Evolutionary conservation across 2,329 filamentous ascomycete genomes (phyloP).

Genomic region (Mycosphaerella arachidis): DNA sequence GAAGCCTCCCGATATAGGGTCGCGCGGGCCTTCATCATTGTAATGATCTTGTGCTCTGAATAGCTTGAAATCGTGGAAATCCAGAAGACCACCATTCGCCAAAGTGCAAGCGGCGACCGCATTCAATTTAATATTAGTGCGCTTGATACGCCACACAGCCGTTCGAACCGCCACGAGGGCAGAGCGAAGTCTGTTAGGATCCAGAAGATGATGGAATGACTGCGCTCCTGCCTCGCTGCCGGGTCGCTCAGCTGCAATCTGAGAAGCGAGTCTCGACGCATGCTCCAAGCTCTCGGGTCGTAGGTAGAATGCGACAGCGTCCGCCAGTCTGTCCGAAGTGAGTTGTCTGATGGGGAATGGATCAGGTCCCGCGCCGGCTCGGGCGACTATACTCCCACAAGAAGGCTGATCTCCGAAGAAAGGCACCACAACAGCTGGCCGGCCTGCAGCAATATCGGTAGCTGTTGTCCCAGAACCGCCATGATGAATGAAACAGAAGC

Average conservation of each 20-base stretch:
- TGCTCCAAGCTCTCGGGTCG: conserved; percentile 34
- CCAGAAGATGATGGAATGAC: conserved; percentile 49
- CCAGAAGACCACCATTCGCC: conserved; percentile 59
- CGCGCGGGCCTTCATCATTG: conserved; percentile 71
- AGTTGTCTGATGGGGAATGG: conserved; percentile 47
- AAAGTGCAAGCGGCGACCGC: conserved; percentile 68
- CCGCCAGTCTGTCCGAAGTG: conserved; percentile 41
- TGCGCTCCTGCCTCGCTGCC: conserved; percentile 41
- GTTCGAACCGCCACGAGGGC: conserved; percentile 61
- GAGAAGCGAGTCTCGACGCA: conserved; percentile 38
- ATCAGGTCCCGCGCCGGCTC: conserved; percentile 46
- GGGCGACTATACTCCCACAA: conserved; percentile 52
- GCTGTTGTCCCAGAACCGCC: no score
- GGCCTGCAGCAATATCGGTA: no score
- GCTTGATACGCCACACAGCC: conserved; percentile 71
- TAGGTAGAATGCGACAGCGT: conserved; percentile 44
- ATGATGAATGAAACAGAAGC: conserved; percentile 52
- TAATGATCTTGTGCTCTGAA: conserved; percentile 63
- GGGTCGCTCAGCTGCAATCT: conserved; percentile 39
- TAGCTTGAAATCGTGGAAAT: conserved; percentile 69
- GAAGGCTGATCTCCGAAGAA: conserved; percentile 57
- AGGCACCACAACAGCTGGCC: conserved; percentile 52
- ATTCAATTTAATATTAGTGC: conserved; percentile 65
- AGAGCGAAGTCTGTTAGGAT: conserved; percentile 64
- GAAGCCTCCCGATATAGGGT: conserved; percentile 75